Conservation (phyloP, 176 grass and related monocot genomes). For the Bromus sterilis region DNA sequence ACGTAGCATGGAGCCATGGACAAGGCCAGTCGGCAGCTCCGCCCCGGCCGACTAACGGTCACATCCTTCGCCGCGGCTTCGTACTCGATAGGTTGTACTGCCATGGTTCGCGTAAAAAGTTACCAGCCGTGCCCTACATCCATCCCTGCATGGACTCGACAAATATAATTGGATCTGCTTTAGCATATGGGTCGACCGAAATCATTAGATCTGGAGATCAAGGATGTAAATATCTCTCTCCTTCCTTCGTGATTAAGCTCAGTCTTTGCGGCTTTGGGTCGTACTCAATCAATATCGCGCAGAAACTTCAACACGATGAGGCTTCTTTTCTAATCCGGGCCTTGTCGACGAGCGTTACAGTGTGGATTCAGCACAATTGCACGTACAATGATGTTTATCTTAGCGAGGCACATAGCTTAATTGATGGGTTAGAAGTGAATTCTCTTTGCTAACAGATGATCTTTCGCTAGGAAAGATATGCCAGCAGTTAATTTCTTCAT, state of each 20-base stretch:
- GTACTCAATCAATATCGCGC: background rate
- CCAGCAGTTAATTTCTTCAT: too few relatives aligned
- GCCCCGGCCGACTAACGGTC: background rate
- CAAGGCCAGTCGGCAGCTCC: background rate
- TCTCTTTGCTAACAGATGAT: too few relatives aligned
- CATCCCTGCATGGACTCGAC: background rate
- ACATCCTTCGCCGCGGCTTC: background rate
- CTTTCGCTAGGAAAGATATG: too few relatives aligned
- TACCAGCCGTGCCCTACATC: background rate
- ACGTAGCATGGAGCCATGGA: background rate
- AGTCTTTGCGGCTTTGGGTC: background rate
- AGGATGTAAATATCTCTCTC: background rate
- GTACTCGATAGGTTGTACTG: too few relatives aligned
- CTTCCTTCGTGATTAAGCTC: slow-evolving; percentile 59
- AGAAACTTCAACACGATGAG: background rate
- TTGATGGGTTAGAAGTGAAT: too few relatives aligned
- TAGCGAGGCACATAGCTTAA: too few relatives aligned
- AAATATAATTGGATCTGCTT: background rate
- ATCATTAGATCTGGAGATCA: background rate
- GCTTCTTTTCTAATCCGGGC: background rate
- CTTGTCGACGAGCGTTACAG: background rate
- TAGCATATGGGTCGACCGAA: background rate
- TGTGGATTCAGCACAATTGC: background rate
- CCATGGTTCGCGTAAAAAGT: too few relatives aligned
- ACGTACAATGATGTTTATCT: too few relatives aligned